Evolutionary conservation across 768 basidiomycete genomes (phyloP).

Genomic region (Hericium erinaceus): DNA sequence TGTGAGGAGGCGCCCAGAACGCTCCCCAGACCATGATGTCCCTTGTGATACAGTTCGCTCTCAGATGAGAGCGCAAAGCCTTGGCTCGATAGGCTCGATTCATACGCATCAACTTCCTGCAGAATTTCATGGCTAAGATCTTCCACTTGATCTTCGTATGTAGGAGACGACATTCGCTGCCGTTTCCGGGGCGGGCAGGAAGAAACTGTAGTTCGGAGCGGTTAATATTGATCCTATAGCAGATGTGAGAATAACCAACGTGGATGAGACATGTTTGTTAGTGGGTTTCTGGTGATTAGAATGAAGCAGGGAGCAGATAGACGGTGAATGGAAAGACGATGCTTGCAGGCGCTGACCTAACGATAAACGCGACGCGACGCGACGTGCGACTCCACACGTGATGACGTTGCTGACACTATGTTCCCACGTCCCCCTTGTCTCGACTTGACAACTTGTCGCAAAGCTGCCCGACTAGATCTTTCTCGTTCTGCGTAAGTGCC

Average conservation of each 20-base stretch:
- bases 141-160: constrained; percentile 36
- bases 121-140: constrained; percentile 34
- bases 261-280: background rate
- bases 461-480: no score
- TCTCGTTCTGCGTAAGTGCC: no score
- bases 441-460: no score
- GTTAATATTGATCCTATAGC: background rate
- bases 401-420: background rate
- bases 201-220: constrained; percentile 3
- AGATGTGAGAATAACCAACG: background rate
- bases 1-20: background rate
- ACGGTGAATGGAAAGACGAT: background rate
- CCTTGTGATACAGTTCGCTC: background rate
- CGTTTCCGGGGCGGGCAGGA: constrained; percentile 44
- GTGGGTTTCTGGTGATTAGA: no score
- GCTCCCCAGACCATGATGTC: background rate
- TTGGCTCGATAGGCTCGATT: background rate
- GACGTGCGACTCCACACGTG: background rate
- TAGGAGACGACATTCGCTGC: constrained; percentile 53
- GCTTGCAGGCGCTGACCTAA: background rate
- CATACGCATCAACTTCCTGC: background rate
- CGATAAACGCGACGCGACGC: background rate
- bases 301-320: background rate
- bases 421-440: no score
- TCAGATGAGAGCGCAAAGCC: background rate